Conservation (phyloP, 228 moss, liverwort and hornwort genomes). For the Sphagnum fallax region DNA sequence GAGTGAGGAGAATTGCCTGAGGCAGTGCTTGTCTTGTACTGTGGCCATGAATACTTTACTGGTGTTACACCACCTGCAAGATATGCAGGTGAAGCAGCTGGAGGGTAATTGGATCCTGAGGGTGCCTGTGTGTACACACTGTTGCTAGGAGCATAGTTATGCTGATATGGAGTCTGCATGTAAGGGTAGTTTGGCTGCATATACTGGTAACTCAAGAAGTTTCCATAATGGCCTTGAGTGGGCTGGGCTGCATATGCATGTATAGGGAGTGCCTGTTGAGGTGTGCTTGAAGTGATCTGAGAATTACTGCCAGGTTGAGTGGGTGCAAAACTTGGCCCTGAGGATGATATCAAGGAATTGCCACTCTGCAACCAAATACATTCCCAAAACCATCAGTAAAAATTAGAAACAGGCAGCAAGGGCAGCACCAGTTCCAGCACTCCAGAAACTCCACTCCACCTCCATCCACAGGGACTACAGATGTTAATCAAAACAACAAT, state of each 20-base stretch:
- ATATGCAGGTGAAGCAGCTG: constrained; percentile 46
- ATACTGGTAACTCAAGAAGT: constrained; percentile 40
- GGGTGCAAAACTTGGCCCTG: constrained; percentile 14
- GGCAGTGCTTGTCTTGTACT: constrained; percentile 74
- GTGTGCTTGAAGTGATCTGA: constrained; percentile 29
- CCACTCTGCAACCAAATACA: constrained; percentile 17
- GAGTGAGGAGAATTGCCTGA: constrained; percentile 68
- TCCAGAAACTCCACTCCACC: background rate
- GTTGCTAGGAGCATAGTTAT: constrained; percentile 65
- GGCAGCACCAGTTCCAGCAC: no score
- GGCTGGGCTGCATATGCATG: constrained; percentile 37
- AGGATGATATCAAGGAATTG: constrained; percentile 5
- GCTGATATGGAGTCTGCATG: constrained; percentile 81
- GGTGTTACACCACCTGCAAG: constrained; percentile 57
- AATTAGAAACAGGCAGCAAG: no score
- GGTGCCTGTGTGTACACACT: constrained; percentile 69
- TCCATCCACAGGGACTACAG: no score
- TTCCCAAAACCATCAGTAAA: no score
- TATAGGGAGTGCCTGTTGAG: constrained; percentile 43
- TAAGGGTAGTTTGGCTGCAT: constrained; percentile 40
- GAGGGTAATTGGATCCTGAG: constrained; percentile 63
- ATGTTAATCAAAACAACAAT: no score
- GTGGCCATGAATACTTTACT: constrained; percentile 77
- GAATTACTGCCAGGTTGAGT: constrained; percentile 30
- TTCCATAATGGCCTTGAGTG: constrained; percentile 37